These are phyloP conservation scores for Tilletia setariae DNA, from an alignment of 1,284 basidiomycete genomes.

Conservation along the genomic window DNA sequence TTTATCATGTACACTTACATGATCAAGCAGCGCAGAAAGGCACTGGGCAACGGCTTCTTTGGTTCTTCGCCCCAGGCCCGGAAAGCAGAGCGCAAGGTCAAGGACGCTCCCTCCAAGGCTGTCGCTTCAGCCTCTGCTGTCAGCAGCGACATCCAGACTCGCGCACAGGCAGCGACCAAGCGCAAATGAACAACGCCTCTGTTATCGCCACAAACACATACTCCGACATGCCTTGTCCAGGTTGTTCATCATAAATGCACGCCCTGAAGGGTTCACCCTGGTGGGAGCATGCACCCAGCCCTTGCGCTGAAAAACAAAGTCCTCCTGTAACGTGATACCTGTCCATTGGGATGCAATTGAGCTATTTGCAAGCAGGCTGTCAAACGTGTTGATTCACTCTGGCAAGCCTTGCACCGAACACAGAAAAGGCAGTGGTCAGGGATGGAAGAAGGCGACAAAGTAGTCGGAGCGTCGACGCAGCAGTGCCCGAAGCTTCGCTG, in stretches of 20 bases:
- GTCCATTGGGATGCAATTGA: too few relatives aligned
- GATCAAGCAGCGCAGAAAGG: conserved; percentile 76
- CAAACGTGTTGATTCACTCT: too few relatives aligned
- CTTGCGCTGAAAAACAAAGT: too few relatives aligned
- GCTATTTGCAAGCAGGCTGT: too few relatives aligned
- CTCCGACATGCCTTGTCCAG: too few relatives aligned
- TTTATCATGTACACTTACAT: conserved; percentile 87
- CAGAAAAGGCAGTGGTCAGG: not conserved
- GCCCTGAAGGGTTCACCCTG: too few relatives aligned
- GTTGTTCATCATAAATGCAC: too few relatives aligned
- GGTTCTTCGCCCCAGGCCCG: not conserved
- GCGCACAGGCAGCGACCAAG: not conserved
- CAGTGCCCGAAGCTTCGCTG: not conserved
- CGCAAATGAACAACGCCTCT: conserved; percentile 2
- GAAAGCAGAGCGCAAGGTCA: not conserved
- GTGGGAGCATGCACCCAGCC: too few relatives aligned
- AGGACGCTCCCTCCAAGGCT: not conserved
- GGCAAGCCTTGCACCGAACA: too few relatives aligned
- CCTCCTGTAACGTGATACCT: too few relatives aligned
- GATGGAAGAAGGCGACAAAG: conserved; percentile 13
- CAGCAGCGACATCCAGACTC: not conserved
- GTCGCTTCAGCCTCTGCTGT: not conserved
- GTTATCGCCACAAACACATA: too few relatives aligned
- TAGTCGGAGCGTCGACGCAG: not conserved
- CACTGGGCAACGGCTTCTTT: conserved; percentile 61